Conservation (phyloP, 208 protist species). For the Angomonas ambiguus region DNA sequence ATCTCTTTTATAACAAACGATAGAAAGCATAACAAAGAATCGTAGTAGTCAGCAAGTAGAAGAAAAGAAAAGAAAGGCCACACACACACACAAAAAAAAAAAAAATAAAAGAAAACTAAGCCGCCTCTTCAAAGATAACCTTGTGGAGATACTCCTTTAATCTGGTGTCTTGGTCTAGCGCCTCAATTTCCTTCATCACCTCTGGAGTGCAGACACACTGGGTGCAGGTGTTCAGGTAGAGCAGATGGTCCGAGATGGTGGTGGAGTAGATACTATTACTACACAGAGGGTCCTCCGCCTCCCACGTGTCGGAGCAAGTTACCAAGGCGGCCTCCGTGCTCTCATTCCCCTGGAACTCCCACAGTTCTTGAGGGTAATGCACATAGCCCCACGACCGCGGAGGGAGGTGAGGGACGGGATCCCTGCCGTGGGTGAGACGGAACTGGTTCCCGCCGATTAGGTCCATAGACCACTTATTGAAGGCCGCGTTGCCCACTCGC, state of each 20-base stretch:
- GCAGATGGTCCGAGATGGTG: constrained; percentile 38
- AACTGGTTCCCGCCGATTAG: constrained; percentile 24
- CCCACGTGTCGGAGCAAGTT: constrained; percentile 29
- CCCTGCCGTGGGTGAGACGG: constrained; percentile 45
- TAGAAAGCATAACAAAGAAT: not conserved
- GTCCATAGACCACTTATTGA: constrained; percentile 31
- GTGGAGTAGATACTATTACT: constrained; percentile 34
- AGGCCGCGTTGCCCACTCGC: constrained; percentile 54
- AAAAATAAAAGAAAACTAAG: not conserved
- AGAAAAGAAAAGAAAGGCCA: too few relatives aligned
- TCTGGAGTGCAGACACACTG: constrained; percentile 28
- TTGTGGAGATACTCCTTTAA: not conserved
- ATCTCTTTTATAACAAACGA: not conserved
- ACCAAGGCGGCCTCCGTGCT: constrained; percentile 9
- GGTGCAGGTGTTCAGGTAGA: constrained; percentile 52
- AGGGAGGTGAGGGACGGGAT: constrained; percentile 55
- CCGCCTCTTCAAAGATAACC: not conserved
- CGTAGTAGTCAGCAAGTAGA: not conserved
- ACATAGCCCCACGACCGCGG: constrained; percentile 32
- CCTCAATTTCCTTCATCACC: constrained; percentile 11
- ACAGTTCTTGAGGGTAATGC: constrained; percentile 48
- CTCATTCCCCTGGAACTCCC: constrained; percentile 25
- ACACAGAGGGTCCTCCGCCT: constrained; percentile 40
- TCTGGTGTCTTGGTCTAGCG: not conserved
- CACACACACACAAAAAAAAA: not conserved